Evolutionary conservation across 2,329 filamentous ascomycete species (phyloP).

Genomic region (Cyanodermella asteris): DNA sequence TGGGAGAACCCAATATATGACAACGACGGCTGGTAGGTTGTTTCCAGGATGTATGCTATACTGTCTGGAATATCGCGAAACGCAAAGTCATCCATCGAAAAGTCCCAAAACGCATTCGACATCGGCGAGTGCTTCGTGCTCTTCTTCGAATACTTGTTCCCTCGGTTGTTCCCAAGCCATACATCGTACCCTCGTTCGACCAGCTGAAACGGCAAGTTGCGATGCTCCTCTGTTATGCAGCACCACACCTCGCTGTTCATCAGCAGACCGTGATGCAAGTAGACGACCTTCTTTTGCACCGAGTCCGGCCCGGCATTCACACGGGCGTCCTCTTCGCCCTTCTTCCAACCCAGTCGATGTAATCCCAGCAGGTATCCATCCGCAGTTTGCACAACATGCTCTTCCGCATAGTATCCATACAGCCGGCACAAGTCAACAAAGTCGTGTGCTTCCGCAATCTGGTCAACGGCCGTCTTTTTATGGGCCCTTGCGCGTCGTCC

Average conservation of each 20-base stretch:
- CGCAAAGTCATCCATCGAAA: conserved; percentile 95
- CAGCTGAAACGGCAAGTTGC: conserved; percentile 70
- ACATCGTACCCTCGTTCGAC: conserved; percentile 89
- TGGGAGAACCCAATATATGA: conserved; percentile 97
- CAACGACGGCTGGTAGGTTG: conserved; percentile 60
- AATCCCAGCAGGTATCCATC: conserved; percentile 86
- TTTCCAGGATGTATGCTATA: conserved; percentile 73
- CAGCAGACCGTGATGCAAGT: conserved; percentile 83
- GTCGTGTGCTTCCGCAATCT: conserved; percentile 68
- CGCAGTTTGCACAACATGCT: conserved; percentile 83
- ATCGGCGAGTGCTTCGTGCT: conserved; percentile 54
- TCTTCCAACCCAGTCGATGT: conserved; percentile 65
- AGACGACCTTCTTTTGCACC: conserved; percentile 64
- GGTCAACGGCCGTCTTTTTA: conserved; percentile 48
- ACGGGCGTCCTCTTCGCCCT: conserved; percentile 51
- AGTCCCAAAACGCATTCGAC: conserved; percentile 74
- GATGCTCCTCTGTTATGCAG: conserved; percentile 64
- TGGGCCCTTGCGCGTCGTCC: conserved; percentile 44
- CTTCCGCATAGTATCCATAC: conserved; percentile 82
- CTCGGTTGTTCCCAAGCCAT: conserved; percentile 93
- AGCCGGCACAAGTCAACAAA: conserved; percentile 86
- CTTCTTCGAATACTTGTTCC: conserved; percentile 99
- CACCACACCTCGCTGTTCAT: conserved; percentile 99
- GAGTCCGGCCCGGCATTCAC: conserved; percentile 53
- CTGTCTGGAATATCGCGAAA: conserved; percentile 94